A percentile compares a stretch with the other conserved stretches of the same genome.
Evolutionary conservation across 768 basidiomycete species (phyloP).

Genomic region (Suillus lakei): DNA sequence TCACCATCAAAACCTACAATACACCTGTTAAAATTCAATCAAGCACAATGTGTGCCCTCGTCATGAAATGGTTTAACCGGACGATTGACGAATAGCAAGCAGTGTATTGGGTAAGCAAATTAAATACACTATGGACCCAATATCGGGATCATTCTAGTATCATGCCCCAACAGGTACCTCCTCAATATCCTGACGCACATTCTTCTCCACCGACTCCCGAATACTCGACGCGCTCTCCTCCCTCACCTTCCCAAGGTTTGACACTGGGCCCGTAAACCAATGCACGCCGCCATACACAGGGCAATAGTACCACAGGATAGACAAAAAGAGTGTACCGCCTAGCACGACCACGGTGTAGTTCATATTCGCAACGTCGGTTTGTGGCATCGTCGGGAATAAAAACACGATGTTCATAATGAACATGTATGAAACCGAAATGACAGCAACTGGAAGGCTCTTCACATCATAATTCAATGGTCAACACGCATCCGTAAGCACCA

Average conservation of each 20-base stretch:
- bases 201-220: constrained; percentile 10
- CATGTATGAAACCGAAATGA: constrained; percentile 68
- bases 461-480: not conserved
- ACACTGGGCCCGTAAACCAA: constrained; percentile 76
- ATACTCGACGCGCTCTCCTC: not conserved
- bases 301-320: constrained; percentile 69
- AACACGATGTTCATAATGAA: constrained; percentile 63
- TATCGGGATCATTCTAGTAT: not conserved
- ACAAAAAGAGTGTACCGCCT: constrained; percentile 59
- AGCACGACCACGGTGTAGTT: constrained; percentile 76
- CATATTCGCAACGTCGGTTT: constrained; percentile 54
- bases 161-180: not conserved
- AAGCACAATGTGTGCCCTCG: no score
- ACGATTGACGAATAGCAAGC: no score
- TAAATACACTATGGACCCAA: not conserved
- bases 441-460: constrained; percentile 61
- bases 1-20: no score
- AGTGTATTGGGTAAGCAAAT: not conserved
- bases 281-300: constrained; percentile 70
- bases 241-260: constrained; percentile 39
- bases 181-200: not conserved
- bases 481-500: constrained; percentile 19
- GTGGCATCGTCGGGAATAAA: constrained; percentile 62
- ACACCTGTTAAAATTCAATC: no score
- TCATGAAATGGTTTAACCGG: no score